Base-by-base conservation (phyloP, 2,329 filamentous ascomycete genomes). In the Alternaria sp. region DNA sequence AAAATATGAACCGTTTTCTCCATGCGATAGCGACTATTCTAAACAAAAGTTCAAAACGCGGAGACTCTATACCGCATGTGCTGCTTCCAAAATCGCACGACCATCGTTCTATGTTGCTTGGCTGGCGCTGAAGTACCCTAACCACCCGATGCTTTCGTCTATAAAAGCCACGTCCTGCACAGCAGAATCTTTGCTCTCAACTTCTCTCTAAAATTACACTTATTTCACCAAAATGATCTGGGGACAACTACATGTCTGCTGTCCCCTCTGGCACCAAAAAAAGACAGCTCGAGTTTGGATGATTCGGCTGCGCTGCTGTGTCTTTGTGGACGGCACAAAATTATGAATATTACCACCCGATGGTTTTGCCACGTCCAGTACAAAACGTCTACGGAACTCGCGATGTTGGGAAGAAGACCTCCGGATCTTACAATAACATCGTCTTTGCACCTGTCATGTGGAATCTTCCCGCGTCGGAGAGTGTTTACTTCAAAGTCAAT, bases 211-310 rank as follows among this genome's bases (percentile, higher is more conserved):
- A 13, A 15, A 32, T 12, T 32, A 32, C 5, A 6, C 12, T 30
- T 11, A 1, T 7, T 32, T 32, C 30, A 15, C 1, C 30, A 32
- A 32, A 30, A 30, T 11, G 4, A 3, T 13, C 28, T 6, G 11
- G 2, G 0, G 9, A 30, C 28, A 0, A 10, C 5, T 13, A 30
- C 30, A 32, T 36, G 32, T 36, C 32, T 36, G 32, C 32, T 36
- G 15, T 36, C 15, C 5, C 32, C 7, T 36, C 32, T 36, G 32
- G 32, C 32, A 36, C 15, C 32, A 36, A 1, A 32, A 32, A 11
- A 28, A 1, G 1, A 1, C 9, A 28, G 1, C 1, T 11, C 4
- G 10, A 2, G 2, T 10, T 7, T 5, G 10, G 26, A 30, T 32
- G 30, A n/a, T 36, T 36, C 15, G 32, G 15, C 32, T 36, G 7